Base-by-base conservation (phyloP, 805 yeast genomes). In the Metschnikowia lunata region DNA sequence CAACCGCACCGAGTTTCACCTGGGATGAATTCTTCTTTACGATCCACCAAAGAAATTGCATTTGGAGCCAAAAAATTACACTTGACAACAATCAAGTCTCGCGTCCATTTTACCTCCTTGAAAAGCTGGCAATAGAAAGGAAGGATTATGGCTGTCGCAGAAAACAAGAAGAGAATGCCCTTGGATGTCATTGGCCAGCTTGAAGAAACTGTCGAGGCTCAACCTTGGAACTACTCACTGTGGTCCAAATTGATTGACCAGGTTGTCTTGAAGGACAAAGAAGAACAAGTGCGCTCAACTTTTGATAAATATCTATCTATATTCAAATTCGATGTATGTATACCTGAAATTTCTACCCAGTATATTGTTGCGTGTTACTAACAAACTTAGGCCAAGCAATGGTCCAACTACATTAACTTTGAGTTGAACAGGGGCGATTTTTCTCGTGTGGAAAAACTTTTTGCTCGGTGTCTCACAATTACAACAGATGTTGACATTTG, bases 321-420 rank as follows among this genome's bases (percentile, higher is more conserved):
- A 8, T 90, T 87, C 69, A 88, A 87, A 26, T 76, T 74, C 43
- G 80, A 83, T 52, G 84, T 43, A 43, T 34, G 46, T 43, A 35
- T 61, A 51, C 51, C 62, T 56, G 43, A 36, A 12, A 29, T 12
- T 10, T 29, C 31, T 12, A 3, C n/a, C n/a, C n/a, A 26, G 30
- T 7, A 14, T 13, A 30, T 26, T n/a, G 10, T 26, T 11, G 31
- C 31, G n/a, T 29, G 3, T 29, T 53, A 59, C 65, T 59, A 62
- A 59, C 61, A 31, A 32, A 11, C 26, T 41, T 62, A 43, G 46
- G 46, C 68, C 15, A 54, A 61, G 32, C 75, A 81, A n/a, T 91
- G 97, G 96, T 71, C 80, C 30, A 72, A 68, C 34, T 89, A 87
- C 62, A 78, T 86, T 46, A 77, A 79, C 42, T 78, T 76, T 53